Evolutionary conservation across 2,329 filamentous ascomycete genomes (phyloP), one percentile per base, ranked within the genome.

Genomic region (Calonectria hongkongensis): DNA sequence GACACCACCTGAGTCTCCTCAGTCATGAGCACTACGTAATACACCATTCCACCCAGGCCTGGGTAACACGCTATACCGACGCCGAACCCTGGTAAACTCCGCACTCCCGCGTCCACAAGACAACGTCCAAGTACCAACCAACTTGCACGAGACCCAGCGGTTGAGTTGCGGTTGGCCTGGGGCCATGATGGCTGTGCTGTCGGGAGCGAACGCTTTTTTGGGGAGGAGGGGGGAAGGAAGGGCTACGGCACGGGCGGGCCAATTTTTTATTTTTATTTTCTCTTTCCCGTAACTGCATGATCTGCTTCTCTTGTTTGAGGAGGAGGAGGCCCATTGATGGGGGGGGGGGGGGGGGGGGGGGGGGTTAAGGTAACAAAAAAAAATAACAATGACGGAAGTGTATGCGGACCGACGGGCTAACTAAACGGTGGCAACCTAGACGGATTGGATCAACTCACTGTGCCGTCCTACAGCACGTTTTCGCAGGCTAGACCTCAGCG

Each of bases 51-150:
- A 56, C 33, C 51, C 30, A 56, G 51, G 51, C 28, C n/a, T 36
- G 51, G 28, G 16, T 10, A n/a, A n/a, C n/a, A 56, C 51, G 51
- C 30, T 56, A 13, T 30, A 21, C 28, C 51, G n/a, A 30, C 51
- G n/a, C 30, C 18, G 28, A 36, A 56, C 51, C 51, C 51, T 36
- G 51, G 28, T 30, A 36, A 39, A 39, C 51, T 56, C 51, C 51
- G 51, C 51, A 56, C 30, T 36, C 51, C 51, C 51, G 51, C 51
- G 51, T 56, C 51, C 51, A 56, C 51, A 36, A 36, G 50, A 54
- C 50, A 15, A 36, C 50, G 15, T 54, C 12, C 47, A 28, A 45
- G 48, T 51, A 51, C 48, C 48, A 51, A 56, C 51, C 51, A 56
- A 30, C 51, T 56, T n/a, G 30, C 51, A 56, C 30, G 51, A 56